These are phyloP conservation scores for Phlyctochytrium arcticum DNA, from an alignment of 192 early-diverging fungal species.

Conservation along the genomic window DNA sequence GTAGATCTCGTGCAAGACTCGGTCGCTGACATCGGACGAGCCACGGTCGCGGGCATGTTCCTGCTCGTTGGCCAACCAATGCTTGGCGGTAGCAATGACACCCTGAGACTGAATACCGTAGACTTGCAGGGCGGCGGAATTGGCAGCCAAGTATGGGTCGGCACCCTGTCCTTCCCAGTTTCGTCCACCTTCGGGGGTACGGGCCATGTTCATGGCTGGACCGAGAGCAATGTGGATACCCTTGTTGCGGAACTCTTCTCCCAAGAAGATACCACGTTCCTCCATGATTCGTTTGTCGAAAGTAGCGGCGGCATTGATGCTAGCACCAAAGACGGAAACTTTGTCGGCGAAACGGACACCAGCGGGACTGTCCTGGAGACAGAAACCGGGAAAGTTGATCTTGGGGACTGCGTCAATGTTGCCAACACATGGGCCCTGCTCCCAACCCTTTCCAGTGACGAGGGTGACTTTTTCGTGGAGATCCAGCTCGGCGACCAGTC, in stretches of 20 bases:
- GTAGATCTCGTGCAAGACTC: slow-evolving; percentile 61
- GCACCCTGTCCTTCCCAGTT: slow-evolving; percentile 45
- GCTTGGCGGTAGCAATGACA: slow-evolving; percentile 57
- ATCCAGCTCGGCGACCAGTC: slow-evolving; percentile 32
- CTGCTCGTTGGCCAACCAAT: slow-evolving; percentile 51
- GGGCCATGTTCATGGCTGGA: slow-evolving; percentile 41
- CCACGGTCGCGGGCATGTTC: slow-evolving; percentile 31
- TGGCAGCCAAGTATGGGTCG: slow-evolving; percentile 44
- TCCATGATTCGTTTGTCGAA: slow-evolving; percentile 50
- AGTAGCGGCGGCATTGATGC: slow-evolving; percentile 58
- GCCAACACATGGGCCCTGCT: slow-evolving; percentile 41
- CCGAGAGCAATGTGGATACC: slow-evolving; percentile 56
- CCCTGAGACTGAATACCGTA: slow-evolving; percentile 44
- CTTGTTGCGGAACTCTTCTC: slow-evolving; percentile 50
- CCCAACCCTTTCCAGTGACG: slow-evolving; percentile 48
- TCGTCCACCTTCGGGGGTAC: slow-evolving; percentile 34
- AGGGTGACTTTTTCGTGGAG: slow-evolving; percentile 45
- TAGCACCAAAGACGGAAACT: slow-evolving; percentile 41
- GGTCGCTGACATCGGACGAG: slow-evolving; percentile 34
- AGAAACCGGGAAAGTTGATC: slow-evolving; percentile 47
- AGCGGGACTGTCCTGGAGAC: slow-evolving; percentile 54
- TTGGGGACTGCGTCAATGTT: slow-evolving; percentile 35
- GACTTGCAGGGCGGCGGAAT: slow-evolving; percentile 26
- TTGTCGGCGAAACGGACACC: slow-evolving; percentile 43
- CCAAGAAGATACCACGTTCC: slow-evolving; percentile 43